Evolutionary conservation across 176 grass and related monocot species (phyloP).

Genomic region (Metroxylon sagu): DNA sequence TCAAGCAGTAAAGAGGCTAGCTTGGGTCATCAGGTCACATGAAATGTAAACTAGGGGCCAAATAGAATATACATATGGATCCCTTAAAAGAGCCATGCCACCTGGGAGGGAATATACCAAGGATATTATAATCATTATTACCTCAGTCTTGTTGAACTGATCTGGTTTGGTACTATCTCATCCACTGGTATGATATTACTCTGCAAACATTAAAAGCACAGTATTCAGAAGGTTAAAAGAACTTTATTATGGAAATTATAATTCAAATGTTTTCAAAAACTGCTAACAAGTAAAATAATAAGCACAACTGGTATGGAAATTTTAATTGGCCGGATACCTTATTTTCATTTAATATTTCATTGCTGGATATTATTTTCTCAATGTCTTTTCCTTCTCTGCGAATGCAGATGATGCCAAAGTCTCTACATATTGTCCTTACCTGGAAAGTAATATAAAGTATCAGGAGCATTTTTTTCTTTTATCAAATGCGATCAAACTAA

Average conservation of each 20-base stretch:
- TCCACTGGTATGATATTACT: constrained; percentile 58
- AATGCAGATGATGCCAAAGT: constrained; percentile 70
- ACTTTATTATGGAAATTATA: no score
- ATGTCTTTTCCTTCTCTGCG: constrained; percentile 64
- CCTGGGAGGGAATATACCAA: no score
- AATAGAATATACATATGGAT: no score
- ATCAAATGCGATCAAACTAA: background rate
- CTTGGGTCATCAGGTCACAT: no score
- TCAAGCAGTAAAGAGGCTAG: no score
- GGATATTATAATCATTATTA: constrained; percentile 21
- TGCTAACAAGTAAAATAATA: no score
- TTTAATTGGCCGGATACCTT: constrained; percentile 32
- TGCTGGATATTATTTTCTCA: constrained; percentile 43
- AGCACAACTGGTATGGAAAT: no score
- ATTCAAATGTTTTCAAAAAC: no score
- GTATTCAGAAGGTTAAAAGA: background rate
- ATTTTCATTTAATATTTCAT: constrained; percentile 42
- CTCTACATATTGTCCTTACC: constrained; percentile 69
- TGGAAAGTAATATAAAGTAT: constrained; percentile 15
- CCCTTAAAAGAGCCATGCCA: no score
- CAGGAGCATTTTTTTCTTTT: background rate
- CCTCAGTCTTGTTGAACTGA: constrained; percentile 93
- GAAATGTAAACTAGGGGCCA: no score
- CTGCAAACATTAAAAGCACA: constrained; percentile 26
- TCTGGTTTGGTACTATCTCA: constrained; percentile 88